A percentile compares a stretch with the other conserved stretches of the same genome.
Evolutionary conservation across 768 basidiomycete species (phyloP).

Genomic region (Hirschioporus abietinus): DNA sequence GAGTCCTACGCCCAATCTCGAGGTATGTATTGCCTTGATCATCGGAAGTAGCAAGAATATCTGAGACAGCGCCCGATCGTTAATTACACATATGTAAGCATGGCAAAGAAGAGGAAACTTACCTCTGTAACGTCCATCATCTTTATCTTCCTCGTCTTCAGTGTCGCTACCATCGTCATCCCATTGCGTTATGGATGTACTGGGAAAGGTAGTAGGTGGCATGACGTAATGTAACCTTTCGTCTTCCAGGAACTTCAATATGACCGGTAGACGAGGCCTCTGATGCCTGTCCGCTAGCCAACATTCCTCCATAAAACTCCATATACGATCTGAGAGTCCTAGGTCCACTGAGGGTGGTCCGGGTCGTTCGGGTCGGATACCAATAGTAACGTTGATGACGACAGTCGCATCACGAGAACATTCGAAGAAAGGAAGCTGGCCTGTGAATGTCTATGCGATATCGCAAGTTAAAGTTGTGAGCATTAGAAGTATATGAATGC

Average conservation of each 20-base stretch:
- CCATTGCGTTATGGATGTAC: background rate
- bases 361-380: conserved; percentile 5
- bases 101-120: background rate
- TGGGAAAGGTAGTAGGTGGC: background rate
- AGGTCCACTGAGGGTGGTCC: background rate
- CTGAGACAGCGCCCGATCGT: background rate
- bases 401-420: conserved; percentile 5
- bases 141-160: background rate
- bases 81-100: background rate
- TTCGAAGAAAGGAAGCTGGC: conserved; percentile 6
- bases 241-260: background rate
- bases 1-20: background rate
- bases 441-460: conserved; percentile 7
- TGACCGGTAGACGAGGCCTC: background rate
- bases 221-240: background rate
- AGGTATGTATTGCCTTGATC: background rate
- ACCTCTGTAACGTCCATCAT: background rate
- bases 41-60: background rate
- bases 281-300: background rate
- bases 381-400: conserved; percentile 3
- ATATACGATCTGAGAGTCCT: conserved; percentile 8
- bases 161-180: background rate
- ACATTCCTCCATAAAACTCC: conserved; percentile 6
- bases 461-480: background rate
- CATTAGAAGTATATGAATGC: background rate